Conservation (phyloP, 805 yeast species). For the Kuraishia floccosa region DNA sequence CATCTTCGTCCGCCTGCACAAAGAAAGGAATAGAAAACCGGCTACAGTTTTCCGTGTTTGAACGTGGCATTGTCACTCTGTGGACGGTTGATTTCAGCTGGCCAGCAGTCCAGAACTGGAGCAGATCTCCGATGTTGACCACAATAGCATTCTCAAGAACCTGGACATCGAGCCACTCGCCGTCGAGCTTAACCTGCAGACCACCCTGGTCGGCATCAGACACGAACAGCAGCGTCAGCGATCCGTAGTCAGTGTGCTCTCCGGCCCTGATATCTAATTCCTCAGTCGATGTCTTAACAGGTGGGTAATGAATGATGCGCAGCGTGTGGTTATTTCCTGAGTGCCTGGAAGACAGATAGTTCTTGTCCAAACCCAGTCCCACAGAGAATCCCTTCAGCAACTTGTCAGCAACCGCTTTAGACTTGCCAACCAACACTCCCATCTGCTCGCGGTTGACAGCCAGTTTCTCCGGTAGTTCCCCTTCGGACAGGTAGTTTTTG, state of each 20-base stretch:
- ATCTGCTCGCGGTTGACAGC: not conserved
- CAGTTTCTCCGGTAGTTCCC: conserved; percentile 17
- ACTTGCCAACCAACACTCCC: not conserved
- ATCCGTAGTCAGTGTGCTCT: conserved; percentile 81
- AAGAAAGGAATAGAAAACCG: conserved; percentile 66
- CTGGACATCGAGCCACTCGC: conserved; percentile 62
- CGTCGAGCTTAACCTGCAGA: conserved; percentile 42
- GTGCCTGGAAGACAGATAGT: conserved; percentile 11
- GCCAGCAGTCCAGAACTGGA: conserved; percentile 77
- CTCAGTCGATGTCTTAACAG: conserved; percentile 19
- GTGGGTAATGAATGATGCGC: conserved; percentile 29
- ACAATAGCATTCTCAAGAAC: conserved; percentile 37
- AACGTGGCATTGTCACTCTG: conserved; percentile 51
- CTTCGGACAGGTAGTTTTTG: conserved; percentile 13
- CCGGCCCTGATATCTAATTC: conserved; percentile 54
- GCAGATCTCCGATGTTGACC: conserved; percentile 69
- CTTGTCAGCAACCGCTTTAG: not conserved
- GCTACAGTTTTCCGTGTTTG: conserved; percentile 37
- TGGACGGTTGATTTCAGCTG: conserved; percentile 64
- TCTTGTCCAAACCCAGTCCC: not conserved
- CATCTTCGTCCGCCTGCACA: conserved; percentile 54
- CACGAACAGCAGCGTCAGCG: conserved; percentile 64
- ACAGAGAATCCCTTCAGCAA: not conserved
- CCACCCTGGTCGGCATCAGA: conserved; percentile 59
- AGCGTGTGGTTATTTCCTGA: conserved; percentile 6